Conservation (phyloP, 2,329 filamentous ascomycete genomes). For the Ophiosphaerella narmari region DNA sequence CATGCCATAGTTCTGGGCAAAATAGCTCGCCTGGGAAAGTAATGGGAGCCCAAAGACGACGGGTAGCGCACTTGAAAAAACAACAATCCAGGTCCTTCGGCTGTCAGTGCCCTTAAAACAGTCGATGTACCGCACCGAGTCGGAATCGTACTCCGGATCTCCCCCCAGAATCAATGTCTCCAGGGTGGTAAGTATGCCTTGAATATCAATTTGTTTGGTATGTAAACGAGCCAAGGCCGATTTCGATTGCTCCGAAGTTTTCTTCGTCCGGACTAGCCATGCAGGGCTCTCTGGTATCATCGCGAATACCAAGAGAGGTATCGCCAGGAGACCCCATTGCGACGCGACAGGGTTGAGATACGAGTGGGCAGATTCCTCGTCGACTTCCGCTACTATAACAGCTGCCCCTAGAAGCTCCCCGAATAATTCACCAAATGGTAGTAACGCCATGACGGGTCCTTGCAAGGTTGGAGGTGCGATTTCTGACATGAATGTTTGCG, state of each 20-base stretch:
- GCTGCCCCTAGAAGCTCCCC: slow-evolving; percentile 52
- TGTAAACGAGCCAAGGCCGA: slow-evolving; percentile 56
- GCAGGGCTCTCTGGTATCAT: slow-evolving; percentile 55
- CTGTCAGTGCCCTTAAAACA: slow-evolving; percentile 13
- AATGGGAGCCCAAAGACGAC: slow-evolving; percentile 54
- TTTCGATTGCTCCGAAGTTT: slow-evolving; percentile 44
- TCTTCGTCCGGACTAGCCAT: slow-evolving; percentile 49
- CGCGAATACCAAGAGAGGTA: slow-evolving; percentile 46
- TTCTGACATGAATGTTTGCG: slow-evolving; percentile 54
- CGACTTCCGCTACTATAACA: slow-evolving; percentile 43
- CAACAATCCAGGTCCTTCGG: slow-evolving; percentile 20
- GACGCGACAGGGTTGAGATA: slow-evolving; percentile 46
- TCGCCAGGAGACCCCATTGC: slow-evolving; percentile 47
- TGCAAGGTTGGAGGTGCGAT: slow-evolving; percentile 48
- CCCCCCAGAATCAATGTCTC: neutral
- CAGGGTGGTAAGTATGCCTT: neutral
- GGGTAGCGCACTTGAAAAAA: slow-evolving; percentile 51
- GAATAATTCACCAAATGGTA: slow-evolving; percentile 52
- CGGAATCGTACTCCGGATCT: no score
- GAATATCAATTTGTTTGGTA: slow-evolving; percentile 30
- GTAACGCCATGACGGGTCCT: slow-evolving; percentile 50
- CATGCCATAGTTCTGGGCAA: slow-evolving; percentile 16
- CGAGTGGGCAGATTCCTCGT: slow-evolving; percentile 24
- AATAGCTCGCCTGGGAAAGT: slow-evolving; percentile 51
- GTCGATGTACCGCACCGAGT: slow-evolving; percentile 18